Conservation (phyloP, 768 basidiomycete species). For the Lactifluus echinatus region DNA sequence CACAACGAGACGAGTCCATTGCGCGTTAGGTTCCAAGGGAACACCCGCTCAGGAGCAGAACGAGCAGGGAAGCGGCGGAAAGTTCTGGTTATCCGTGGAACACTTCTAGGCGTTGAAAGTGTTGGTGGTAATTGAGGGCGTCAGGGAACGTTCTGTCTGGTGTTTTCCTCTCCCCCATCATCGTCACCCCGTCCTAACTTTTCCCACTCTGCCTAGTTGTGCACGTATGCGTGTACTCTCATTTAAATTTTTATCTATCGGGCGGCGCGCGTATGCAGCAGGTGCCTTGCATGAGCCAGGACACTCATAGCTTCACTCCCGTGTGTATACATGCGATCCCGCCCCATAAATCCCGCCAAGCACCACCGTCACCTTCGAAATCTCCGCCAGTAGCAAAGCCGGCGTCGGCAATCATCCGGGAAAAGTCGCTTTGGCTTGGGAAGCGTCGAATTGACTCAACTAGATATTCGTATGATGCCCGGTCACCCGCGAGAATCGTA, state of each 20-base stretch:
- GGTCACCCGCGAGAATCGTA: conserved; percentile 92
- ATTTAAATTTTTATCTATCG: background rate
- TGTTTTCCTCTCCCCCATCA: background rate
- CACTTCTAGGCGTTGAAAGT: no score
- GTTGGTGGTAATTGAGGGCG: no score
- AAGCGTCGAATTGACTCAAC: conserved; percentile 96
- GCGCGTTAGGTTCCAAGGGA: no score
- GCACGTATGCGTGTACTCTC: no score
- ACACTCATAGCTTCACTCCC: conserved; percentile 69
- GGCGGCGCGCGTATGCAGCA: no score
- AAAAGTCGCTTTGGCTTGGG: conserved; percentile 81
- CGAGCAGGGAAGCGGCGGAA: no score
- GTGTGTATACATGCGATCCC: conserved; percentile 83
- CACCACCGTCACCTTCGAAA: conserved; percentile 63
- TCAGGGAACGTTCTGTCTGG: no score
- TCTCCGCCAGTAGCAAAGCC: conserved; percentile 64
- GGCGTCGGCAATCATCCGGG: conserved; percentile 78
- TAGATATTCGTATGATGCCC: conserved; percentile 93
- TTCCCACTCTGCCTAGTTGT: background rate
- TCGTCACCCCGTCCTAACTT: background rate
- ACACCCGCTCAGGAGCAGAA: no score
- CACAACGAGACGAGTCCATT: no score
- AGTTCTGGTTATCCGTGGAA: no score
- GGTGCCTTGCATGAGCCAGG: no score
- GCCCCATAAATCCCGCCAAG: conserved; percentile 80